Conservation (phyloP, 176 grass and related monocot genomes). For the maize (Zea mays) region DNA sequence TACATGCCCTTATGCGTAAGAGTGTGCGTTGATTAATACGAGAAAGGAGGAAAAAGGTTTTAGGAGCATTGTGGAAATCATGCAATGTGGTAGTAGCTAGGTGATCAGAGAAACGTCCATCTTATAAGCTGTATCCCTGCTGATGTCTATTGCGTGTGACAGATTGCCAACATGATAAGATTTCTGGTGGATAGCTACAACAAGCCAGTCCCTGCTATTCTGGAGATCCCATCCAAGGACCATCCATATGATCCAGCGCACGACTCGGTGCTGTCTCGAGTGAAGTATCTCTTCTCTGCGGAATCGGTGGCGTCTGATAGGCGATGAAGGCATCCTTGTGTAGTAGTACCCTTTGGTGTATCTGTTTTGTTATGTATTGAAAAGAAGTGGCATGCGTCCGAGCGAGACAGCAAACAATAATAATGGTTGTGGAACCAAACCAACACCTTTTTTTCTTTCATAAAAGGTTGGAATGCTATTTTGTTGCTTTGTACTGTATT, state of each 20-base stretch:
- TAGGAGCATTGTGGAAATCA: background rate
- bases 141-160: background rate
- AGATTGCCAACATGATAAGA: conserved; percentile 92
- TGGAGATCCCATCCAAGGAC: conserved; percentile 96
- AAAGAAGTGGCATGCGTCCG: background rate
- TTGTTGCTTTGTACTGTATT: background rate
- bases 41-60: background rate
- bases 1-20: no score
- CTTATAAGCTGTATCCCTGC: background rate
- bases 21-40: no score
- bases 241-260: conserved; percentile 83
- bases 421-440: background rate
- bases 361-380: conserved; percentile 15
- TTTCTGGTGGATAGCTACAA: conserved; percentile 95
- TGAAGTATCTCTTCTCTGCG: conserved; percentile 71
- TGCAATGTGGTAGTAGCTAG: background rate
- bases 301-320: conserved; percentile 78
- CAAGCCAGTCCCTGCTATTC: conserved; percentile 79
- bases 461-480: background rate
- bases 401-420: background rate
- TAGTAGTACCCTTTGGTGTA: background rate
- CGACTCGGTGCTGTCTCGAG: conserved; percentile 86
- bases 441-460: background rate
- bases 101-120: background rate
- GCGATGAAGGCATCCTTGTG: conserved; percentile 6